Conservation (phyloP, 2,329 filamentous ascomycete genomes). For the Ceratocystis huliohia region DNA sequence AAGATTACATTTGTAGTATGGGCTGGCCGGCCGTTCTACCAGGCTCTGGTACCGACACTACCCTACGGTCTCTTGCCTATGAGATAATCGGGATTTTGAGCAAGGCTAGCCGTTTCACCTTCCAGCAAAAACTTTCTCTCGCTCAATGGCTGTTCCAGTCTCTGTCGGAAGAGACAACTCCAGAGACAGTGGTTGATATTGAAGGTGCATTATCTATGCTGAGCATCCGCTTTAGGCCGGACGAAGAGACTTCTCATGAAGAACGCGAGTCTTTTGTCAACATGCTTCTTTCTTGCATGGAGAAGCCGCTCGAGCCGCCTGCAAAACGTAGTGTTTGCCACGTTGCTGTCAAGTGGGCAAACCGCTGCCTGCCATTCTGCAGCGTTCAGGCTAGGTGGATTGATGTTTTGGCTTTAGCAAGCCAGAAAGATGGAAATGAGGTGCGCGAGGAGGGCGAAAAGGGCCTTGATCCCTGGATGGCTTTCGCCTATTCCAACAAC, state of each 20-base stretch:
- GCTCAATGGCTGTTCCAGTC: slow-evolving; percentile 69
- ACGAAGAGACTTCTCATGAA: slow-evolving; percentile 17
- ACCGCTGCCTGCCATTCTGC: slow-evolving; percentile 68
- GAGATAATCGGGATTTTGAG: slow-evolving; percentile 79
- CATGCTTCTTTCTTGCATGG: slow-evolving; percentile 59
- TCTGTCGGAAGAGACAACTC: slow-evolving; percentile 63
- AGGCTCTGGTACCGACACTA: slow-evolving; percentile 45
- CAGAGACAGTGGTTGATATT: slow-evolving; percentile 70
- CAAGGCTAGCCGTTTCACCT: slow-evolving; percentile 46
- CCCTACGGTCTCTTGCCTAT: slow-evolving; percentile 68
- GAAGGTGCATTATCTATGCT: slow-evolving; percentile 78
- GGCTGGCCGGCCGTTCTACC: slow-evolving; percentile 65
- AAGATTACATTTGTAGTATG: slow-evolving; percentile 62
- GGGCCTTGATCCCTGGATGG: slow-evolving; percentile 60
- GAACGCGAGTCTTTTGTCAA: slow-evolving; percentile 29
- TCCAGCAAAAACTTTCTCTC: slow-evolving; percentile 43
- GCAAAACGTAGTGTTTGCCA: slow-evolving; percentile 64
- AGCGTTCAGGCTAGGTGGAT: slow-evolving; percentile 78
- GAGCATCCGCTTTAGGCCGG: slow-evolving; percentile 33
- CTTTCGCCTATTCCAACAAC: slow-evolving; percentile 34
- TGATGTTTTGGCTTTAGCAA: slow-evolving; percentile 65
- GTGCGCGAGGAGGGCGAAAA: slow-evolving; percentile 81
- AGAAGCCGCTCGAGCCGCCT: slow-evolving; percentile 35
- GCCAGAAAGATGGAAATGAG: slow-evolving; percentile 48
- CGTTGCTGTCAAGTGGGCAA: slow-evolving; percentile 76